Base-by-base conservation (phyloP, 495 filamentous ascomycete species). In the Durotheca rogersii region DNA sequence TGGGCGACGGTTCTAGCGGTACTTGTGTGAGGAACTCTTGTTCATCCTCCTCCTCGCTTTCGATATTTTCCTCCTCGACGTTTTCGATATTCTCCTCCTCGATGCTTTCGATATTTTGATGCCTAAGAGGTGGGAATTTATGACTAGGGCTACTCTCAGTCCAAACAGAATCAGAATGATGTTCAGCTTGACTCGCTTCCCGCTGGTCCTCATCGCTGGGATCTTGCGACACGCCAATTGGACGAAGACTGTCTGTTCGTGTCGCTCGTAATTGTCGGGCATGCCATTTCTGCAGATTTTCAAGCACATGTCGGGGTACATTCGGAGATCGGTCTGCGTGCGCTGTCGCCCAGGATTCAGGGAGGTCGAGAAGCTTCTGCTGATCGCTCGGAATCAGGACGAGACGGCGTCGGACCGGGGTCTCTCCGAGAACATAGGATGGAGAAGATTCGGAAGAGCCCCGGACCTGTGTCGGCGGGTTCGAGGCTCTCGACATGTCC, bases 321-420 rank as follows among this genome's bases (percentile, higher is more conserved):
- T 71, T 73, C 6, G 65, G 46, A 33, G 66, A 56, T 0, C 49
- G 47, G 23, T 41, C 40, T 1, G 60, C 52, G 0, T 47, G 50
- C 23, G 39, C 32, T 25, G 44, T 25, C 10, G 53, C 62, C 75
- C 75, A 78, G 1, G 71, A 66, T 20, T 79, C 70, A 11, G 62
- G 49, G 2, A 67, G 60, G 11, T 80, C 72, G 3, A 94, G 62
- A 12, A 90, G 62, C 14, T 70, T 57, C 38, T 68, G 66, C 59
- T 95, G 89, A 11, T 81, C 76, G 25, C 67, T 74, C 4, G 81
- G 78, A 35, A 90, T 80, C 23, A 51, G 69, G 18, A 81, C 64
- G 53, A 84, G 44, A 23, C 12, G 30, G n/a, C 44, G 62, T 27
- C 36, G 16, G 30, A 63, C 41, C 7, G 36, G 54, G 11, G 27